phyloP scores from a whole-genome alignment of 2,329 filamentous ascomycete genomes.

The Venturia nashicola region DNA sequence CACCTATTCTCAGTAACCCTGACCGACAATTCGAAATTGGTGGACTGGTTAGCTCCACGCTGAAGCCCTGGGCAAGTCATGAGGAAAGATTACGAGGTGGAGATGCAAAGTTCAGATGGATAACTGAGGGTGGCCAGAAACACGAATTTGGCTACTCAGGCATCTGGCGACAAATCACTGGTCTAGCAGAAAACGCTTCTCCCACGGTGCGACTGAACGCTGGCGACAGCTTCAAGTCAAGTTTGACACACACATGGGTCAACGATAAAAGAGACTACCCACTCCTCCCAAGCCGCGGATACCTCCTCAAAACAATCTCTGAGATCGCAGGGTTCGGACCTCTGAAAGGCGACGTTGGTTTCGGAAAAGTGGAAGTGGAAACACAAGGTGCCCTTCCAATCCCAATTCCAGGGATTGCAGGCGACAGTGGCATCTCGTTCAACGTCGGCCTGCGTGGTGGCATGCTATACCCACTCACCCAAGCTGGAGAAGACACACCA shows the following conservation, averaged over 20 bases:
- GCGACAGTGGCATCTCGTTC: slow-evolving; percentile 66
- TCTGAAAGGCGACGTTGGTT: slow-evolving; percentile 80
- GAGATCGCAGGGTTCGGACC: slow-evolving; percentile 83
- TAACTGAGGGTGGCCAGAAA: slow-evolving; percentile 44
- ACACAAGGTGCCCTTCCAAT: slow-evolving; percentile 64
- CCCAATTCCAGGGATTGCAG: slow-evolving; percentile 53
- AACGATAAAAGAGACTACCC: slow-evolving; percentile 74
- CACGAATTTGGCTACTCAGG: slow-evolving; percentile 73
- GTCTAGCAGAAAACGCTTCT: slow-evolving; percentile 62
- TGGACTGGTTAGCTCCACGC: slow-evolving; percentile 67
- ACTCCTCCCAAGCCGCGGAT: slow-evolving; percentile 71
- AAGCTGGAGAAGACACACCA: slow-evolving; percentile 42
- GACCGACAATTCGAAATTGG: slow-evolving; percentile 70
- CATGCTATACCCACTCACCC: slow-evolving; percentile 67
- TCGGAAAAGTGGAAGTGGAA: slow-evolving; percentile 85
- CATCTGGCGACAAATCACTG: slow-evolving; percentile 80
- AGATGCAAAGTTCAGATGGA: slow-evolving; percentile 64
- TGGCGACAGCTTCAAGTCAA: slow-evolving; percentile 83
- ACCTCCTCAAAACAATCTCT: slow-evolving; percentile 62
- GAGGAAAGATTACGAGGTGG: slow-evolving; percentile 78
- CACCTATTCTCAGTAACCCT: slow-evolving; percentile 74
- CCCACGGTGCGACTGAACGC: slow-evolving; percentile 73
- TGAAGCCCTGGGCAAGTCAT: slow-evolving; percentile 88
- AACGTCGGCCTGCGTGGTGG: slow-evolving; percentile 73
- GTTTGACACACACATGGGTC: slow-evolving; percentile 68